These are phyloP conservation scores for Eucalyptus cloeziana DNA, from an alignment of 345 rosid genomes.

Conservation along the genomic window DNA sequence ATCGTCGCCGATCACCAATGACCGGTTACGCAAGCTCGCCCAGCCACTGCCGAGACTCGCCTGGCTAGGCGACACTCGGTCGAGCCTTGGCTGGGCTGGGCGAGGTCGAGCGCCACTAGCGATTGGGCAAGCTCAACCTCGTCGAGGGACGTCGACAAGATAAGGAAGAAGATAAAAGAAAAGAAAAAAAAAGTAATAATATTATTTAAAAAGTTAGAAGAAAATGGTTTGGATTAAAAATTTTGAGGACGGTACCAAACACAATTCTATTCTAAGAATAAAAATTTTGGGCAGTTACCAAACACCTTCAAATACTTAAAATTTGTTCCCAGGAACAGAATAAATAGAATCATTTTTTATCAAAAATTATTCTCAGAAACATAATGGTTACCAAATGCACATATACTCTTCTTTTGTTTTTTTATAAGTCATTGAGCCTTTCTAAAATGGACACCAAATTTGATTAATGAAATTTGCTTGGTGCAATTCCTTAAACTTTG, in stretches of 20 bases:
- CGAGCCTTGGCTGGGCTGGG: too few relatives aligned
- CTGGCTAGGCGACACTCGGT: too few relatives aligned
- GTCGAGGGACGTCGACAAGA: fast-evolving
- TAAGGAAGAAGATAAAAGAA: too few relatives aligned
- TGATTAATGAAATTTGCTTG: too few relatives aligned
- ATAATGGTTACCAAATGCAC: fast-evolving
- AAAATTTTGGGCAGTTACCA: too few relatives aligned
- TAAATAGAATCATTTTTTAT: fast-evolving
- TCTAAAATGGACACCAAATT: too few relatives aligned
- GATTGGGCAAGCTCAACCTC: too few relatives aligned
- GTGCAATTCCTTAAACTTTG: too few relatives aligned
- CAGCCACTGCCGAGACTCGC: fast-evolving
- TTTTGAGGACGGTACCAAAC: fast-evolving
- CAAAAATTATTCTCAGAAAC: fast-evolving
- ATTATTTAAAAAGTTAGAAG: too few relatives aligned
- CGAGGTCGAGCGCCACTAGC: fast-evolving
- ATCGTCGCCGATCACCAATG: fast-evolving
- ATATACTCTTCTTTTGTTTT: fast-evolving
- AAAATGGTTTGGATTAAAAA: too few relatives aligned
- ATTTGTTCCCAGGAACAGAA: fast-evolving
- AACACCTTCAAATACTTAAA: fast-evolving
- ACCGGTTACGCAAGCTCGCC: fast-evolving
- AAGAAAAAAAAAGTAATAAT: too few relatives aligned
- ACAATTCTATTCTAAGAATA: fast-evolving
- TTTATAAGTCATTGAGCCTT: too few relatives aligned